Percentiles rank a stretch among this genome's conserved stretches.
Conservation (phyloP, 2,329 filamentous ascomycete species). For the Capronia coronata region DNA sequence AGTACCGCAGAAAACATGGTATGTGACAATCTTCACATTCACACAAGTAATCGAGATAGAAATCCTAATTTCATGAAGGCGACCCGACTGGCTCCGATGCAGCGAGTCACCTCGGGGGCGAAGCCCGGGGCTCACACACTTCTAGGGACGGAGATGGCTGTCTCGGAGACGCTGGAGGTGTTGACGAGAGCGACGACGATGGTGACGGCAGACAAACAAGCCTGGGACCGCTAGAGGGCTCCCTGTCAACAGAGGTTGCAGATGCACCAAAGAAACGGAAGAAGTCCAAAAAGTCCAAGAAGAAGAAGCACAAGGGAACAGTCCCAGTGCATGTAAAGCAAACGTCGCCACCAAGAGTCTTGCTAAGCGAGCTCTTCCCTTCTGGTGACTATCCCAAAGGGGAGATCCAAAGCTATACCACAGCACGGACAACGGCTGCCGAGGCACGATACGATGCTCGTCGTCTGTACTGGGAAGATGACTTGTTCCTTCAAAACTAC, state of each 20-base stretch:
- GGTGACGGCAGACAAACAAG: constrained; percentile 28
- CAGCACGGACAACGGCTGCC: constrained; percentile 42
- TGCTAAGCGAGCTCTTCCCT: constrained; percentile 43
- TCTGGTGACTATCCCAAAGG: constrained; percentile 42
- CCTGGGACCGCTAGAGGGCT: constrained; percentile 22
- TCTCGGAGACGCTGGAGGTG: constrained; percentile 33
- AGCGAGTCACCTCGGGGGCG: constrained; percentile 33
- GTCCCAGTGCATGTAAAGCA: constrained; percentile 32
- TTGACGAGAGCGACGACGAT: constrained; percentile 31
- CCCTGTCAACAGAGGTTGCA: constrained; percentile 15
- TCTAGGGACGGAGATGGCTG: constrained; percentile 42
- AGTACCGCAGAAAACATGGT: constrained; percentile 34
- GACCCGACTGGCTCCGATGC: constrained; percentile 25
- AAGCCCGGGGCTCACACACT: constrained; percentile 39
- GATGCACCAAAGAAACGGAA: constrained; percentile 33
- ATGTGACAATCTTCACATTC: constrained; percentile 4
- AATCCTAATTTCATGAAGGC: constrained; percentile 25
- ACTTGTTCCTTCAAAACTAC: constrained; percentile 48
- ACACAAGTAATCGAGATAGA: constrained; percentile 10
- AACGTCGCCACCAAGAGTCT: constrained; percentile 43
- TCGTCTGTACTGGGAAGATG: constrained; percentile 40
- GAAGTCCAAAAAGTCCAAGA: constrained; percentile 47
- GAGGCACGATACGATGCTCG: constrained; percentile 41
- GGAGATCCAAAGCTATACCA: constrained; percentile 43
- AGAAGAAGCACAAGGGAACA: constrained; percentile 36